A percentile compares a stretch with the other conserved stretches of the same genome.
These are phyloP conservation scores for Scolecobasidium constrictum DNA, from an alignment of 2,329 filamentous ascomycete species.

Conservation along the genomic window DNA sequence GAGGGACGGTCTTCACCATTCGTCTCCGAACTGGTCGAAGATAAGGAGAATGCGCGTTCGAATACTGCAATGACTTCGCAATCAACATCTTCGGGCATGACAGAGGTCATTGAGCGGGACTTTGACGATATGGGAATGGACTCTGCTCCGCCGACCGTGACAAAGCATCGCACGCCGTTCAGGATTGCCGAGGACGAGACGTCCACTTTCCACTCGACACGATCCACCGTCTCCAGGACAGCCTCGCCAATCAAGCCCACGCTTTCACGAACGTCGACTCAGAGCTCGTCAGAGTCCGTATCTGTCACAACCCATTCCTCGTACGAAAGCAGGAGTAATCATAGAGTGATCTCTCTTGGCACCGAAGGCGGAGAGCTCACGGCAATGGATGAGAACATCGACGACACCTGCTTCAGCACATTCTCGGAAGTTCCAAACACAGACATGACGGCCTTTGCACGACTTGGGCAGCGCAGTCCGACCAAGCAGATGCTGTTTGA, in stretches of 20 bases:
- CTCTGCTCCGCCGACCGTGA: not conserved
- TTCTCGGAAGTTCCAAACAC: conserved; percentile 73
- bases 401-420: conserved; percentile 70
- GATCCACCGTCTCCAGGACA: not conserved
- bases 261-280: not conserved
- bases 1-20: conserved; percentile 38
- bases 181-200: conserved; percentile 8
- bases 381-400: conserved; percentile 26
- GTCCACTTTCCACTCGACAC: not conserved
- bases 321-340: not conserved
- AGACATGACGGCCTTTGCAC: conserved; percentile 74
- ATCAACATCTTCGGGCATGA: not conserved
- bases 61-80: not conserved
- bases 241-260: conserved; percentile 1
- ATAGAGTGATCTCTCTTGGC: not conserved
- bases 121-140: conserved; percentile 7
- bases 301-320: not conserved
- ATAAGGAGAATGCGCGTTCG: conserved; percentile 18
- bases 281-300: not conserved
- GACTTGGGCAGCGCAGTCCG: conserved; percentile 49
- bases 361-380: conserved; percentile 12
- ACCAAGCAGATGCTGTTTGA: conserved; percentile 23
- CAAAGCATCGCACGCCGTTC: conserved; percentile 2
- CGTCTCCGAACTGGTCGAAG: conserved; percentile 32
- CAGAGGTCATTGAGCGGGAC: conserved; percentile 3